A percentile compares a stretch with the other conserved stretches of the same genome.
These are phyloP conservation scores for Antitrichia curtipendula DNA, from an alignment of 225 moss, liverwort and hornwort species.

Conservation along the genomic window DNA sequence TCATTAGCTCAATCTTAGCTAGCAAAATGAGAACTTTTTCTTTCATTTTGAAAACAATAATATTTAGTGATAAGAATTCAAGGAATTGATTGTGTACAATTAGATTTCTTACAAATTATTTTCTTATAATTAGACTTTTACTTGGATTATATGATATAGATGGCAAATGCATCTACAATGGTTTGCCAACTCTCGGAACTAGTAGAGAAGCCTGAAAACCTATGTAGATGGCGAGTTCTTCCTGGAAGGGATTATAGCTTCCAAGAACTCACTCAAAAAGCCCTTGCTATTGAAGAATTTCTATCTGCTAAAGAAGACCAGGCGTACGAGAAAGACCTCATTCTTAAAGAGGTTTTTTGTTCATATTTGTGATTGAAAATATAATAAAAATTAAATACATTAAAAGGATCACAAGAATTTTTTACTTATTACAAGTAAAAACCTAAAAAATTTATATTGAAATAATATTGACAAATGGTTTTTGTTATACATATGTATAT, in stretches of 20 bases:
- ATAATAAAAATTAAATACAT: background rate
- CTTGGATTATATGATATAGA: background rate
- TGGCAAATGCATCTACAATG: constrained; percentile 25
- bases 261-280: constrained; percentile 63
- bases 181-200: constrained; percentile 45
- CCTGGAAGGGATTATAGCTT: constrained; percentile 40
- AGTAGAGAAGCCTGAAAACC: constrained; percentile 71
- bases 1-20: background rate
- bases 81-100: background rate
- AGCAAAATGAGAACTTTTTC: background rate
- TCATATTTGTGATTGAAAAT: background rate
- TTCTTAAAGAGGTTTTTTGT: constrained; percentile 60
- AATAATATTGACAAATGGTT: too few species aligned
- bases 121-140: background rate
- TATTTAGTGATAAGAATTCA: background rate
- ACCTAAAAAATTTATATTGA: background rate
- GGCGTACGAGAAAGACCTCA: constrained; percentile 51
- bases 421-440: background rate
- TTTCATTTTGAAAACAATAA: background rate
- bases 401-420: rapidly evolving
- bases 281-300: constrained; percentile 60
- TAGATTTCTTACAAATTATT: background rate
- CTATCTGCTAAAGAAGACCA: constrained; percentile 72
- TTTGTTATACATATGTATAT: background rate
- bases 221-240: constrained; percentile 61